Evolutionary conservation across 495 filamentous ascomycete genomes (phyloP).

Genomic region (Aspergillus saccharolyticus): DNA sequence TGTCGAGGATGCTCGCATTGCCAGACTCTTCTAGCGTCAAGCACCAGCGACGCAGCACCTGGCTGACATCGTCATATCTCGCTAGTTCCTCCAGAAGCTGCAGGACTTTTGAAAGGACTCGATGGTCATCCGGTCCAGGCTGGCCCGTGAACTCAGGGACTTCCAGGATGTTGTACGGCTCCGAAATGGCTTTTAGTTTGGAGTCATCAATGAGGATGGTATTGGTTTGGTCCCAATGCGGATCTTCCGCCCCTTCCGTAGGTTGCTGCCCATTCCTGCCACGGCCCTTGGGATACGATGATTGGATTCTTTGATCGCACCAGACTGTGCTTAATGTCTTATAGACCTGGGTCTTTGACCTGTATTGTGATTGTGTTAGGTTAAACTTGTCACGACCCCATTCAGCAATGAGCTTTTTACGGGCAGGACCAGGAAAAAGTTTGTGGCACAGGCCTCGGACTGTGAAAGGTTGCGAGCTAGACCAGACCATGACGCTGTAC

Average conservation of each 20-base stretch:
- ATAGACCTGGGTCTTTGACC: constrained; percentile 74
- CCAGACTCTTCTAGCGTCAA: not conserved
- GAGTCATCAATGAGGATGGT: constrained; percentile 89
- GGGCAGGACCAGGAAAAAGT: constrained; percentile 43
- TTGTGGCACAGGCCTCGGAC: constrained; percentile 51
- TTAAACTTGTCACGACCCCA: constrained; percentile 82
- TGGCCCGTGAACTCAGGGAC: constrained; percentile 65
- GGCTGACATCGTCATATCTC: constrained; percentile 38
- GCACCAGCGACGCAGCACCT: constrained; percentile 29
- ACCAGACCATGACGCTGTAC: constrained; percentile 85
- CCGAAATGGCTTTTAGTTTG: constrained; percentile 65
- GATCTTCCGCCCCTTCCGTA: not conserved
- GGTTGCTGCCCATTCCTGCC: not conserved
- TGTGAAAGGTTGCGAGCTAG: constrained; percentile 69
- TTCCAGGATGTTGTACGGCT: constrained; percentile 78
- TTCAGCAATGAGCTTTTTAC: constrained; percentile 52
- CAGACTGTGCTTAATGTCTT: constrained; percentile 75
- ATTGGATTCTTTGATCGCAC: constrained; percentile 49
- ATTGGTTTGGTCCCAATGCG: constrained; percentile 71
- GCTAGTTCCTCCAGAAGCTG: constrained; percentile 28
- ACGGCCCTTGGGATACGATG: constrained; percentile 34
- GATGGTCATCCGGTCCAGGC: constrained; percentile 18
- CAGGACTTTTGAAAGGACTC: constrained; percentile 32
- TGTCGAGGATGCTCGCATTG: constrained; percentile 22
- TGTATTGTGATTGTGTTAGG: constrained; percentile 58